A percentile compares a stretch with the other conserved stretches of the same genome.
Conservation (phyloP, 2,329 filamentous ascomycete species). For the Exophiala lecanii-corni region DNA sequence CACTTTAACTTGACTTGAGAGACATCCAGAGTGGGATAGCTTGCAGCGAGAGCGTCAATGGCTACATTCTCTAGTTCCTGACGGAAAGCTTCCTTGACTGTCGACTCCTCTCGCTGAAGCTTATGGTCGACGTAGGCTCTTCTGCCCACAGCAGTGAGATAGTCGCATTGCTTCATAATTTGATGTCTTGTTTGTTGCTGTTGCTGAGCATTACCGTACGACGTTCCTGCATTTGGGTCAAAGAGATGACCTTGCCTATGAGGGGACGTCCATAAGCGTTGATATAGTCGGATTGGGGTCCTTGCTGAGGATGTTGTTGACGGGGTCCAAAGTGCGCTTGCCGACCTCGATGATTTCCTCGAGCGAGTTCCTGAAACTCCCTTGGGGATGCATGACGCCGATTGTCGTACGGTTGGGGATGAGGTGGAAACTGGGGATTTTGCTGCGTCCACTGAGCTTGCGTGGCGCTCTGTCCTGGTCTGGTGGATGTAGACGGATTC, state of each 20-base stretch:
- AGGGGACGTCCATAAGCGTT: slow-evolving; percentile 12
- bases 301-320: slow-evolving; percentile 4
- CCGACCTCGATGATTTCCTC: slow-evolving; percentile 11
- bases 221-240: slow-evolving; percentile 10
- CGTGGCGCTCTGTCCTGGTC: slow-evolving; percentile 3
- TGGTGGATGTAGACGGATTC: neutral
- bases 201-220: slow-evolving; percentile 14
- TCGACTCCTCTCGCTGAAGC: slow-evolving; percentile 48
- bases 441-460: neutral
- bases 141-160: slow-evolving; percentile 18
- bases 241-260: slow-evolving; percentile 11
- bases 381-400: slow-evolving; percentile 11
- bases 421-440: slow-evolving; percentile 3
- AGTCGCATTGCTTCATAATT: slow-evolving; percentile 24
- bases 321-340: slow-evolving; percentile 1
- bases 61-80: slow-evolving; percentile 61
- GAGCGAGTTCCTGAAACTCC: slow-evolving; percentile 20
- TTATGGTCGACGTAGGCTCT: slow-evolving; percentile 12
- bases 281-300: neutral
- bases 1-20: slow-evolving; percentile 64
- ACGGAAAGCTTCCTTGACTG: slow-evolving; percentile 68
- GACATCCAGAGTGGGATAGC: slow-evolving; percentile 44
- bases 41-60: slow-evolving; percentile 43
- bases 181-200: slow-evolving; percentile 16
- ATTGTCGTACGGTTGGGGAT: slow-evolving; percentile 4